Conservation (phyloP, 192 early-diverging fungal species). For the Dissophora ornata region DNA sequence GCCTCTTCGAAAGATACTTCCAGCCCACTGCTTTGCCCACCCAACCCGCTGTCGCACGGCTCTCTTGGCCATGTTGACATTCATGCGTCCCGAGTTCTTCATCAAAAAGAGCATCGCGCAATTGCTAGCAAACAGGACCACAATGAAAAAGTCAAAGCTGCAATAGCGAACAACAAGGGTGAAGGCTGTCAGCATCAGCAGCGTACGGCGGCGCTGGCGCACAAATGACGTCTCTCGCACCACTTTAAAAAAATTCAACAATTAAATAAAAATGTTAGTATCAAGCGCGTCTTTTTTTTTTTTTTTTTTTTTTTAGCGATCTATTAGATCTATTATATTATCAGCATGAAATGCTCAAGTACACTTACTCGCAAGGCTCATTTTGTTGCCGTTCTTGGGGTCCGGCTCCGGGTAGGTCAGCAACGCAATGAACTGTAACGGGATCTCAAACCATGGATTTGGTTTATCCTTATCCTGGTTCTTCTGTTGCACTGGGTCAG, state of each 20-base stretch:
- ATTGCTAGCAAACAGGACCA: constrained; percentile 61
- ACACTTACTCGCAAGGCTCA: constrained; percentile 47
- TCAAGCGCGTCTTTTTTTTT: too few species aligned
- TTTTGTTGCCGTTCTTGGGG: constrained; percentile 56
- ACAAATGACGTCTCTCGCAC: constrained; percentile 64
- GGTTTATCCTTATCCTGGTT: constrained; percentile 47
- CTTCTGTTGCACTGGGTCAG: constrained; percentile 19
- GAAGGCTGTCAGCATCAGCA: constrained; percentile 59
- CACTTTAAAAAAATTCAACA: constrained; percentile 31
- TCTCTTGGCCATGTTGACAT: constrained; percentile 70
- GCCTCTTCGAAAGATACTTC: constrained; percentile 54
- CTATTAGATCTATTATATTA: too few species aligned
- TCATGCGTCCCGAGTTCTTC: constrained; percentile 67
- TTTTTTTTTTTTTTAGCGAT: too few species aligned
- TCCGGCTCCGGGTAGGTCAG: constrained; percentile 63
- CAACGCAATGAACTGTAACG: constrained; percentile 62
- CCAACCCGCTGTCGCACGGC: constrained; percentile 64
- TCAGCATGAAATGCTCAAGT: too few species aligned
- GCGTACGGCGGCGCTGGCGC: constrained; percentile 55
- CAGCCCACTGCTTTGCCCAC: constrained; percentile 69
- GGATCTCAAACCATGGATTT: constrained; percentile 58
- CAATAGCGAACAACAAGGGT: constrained; percentile 59
- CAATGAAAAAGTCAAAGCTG: constrained; percentile 63
- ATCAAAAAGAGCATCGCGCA: constrained; percentile 65
- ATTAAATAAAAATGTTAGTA: too few species aligned